Percentiles rank a stretch among this genome's conserved stretches.
phyloP scores from a whole-genome alignment of 83 land plant genomes.

The Larix sibirica region DNA sequence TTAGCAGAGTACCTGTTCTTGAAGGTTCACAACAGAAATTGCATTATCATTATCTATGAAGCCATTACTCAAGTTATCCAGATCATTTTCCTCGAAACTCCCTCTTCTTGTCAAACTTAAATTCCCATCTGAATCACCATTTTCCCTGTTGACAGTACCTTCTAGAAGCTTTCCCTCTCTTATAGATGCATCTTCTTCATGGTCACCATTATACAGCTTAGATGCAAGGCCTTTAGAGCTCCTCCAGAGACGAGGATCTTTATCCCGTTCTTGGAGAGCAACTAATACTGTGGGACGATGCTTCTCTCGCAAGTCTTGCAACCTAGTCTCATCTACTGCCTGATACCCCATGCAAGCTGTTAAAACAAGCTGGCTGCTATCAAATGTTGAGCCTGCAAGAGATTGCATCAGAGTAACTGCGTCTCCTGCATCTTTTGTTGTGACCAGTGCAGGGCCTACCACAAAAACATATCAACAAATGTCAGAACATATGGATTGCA shows the following conservation, averaged over 20 bases:
- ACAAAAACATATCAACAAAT: background rate
- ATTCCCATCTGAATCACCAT: slow-evolving; percentile 17
- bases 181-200: background rate
- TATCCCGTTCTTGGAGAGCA: slow-evolving; percentile 30
- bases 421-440: slow-evolving; percentile 51
- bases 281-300: slow-evolving; percentile 43
- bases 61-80: slow-evolving; percentile 15
- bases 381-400: slow-evolving; percentile 54
- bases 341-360: slow-evolving; percentile 60
- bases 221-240: slow-evolving; percentile 2
- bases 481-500: no score
- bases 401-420: slow-evolving; percentile 48
- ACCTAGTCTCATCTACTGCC: slow-evolving; percentile 23
- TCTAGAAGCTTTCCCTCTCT: slow-evolving; percentile 1
- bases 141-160: background rate
- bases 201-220: slow-evolving; percentile 11
- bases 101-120: background rate
- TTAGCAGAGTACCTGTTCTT: slow-evolving; percentile 18
- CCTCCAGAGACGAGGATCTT: slow-evolving; percentile 29
- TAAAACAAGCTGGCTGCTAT: slow-evolving; percentile 60
- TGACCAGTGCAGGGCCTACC: slow-evolving; percentile 22
- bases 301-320: slow-evolving; percentile 31
- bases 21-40: slow-evolving; percentile 14
- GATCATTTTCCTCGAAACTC: slow-evolving; percentile 6
- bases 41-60: slow-evolving; percentile 9